Base-by-base conservation (phyloP, 1,284 basidiomycete species). In the Hymenochaete sp. region DNA sequence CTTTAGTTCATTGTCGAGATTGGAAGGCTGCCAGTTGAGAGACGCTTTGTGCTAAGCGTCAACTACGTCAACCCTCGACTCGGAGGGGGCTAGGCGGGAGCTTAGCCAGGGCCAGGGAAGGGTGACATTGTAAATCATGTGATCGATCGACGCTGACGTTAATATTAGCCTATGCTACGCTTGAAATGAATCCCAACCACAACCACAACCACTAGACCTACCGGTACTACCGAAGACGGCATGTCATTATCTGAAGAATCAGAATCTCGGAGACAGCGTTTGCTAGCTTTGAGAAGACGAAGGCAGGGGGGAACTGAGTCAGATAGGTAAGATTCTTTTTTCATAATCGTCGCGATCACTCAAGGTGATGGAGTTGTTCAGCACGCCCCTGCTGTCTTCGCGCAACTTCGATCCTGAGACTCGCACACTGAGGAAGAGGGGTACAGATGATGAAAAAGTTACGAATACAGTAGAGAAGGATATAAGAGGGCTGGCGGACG, bases 401-500 rank as follows among this genome's bases (percentile, higher is more conserved):
- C 76, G 91, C 36, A 92, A 91, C 57, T 95, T 87, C 62, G 90
- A 95, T 62, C 87, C 88, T 4, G 78, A 80, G 51, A 83, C 85
- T 3, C 76, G 88, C 39, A 79, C 86, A 50, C 59, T 87, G 49
- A 77, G 78, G 56, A 89, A 86, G 60, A 77, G 70, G 53, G 65
- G 63, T 10, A 61, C 59, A 28, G 65, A 67, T 42, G 72, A 73
- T 39, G 73, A 73, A 52, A 70, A 67, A 8, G 73, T 78, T 57
- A 75, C 84, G 54, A 87, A 93, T 54, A 97, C 93, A 0, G 79
- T 98, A 4, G 93, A 98, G 66, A 82, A 80, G 56, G 72, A 82
- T 48, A 81, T 96, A 0, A 75, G 82, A 42, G 92, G 91, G 0
- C 63, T 97, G 47, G 88, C 91, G 9, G 83, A 93, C 59, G 65